Percentiles rank a stretch among this genome's conserved stretches.
phyloP scores from a whole-genome alignment of 2,329 filamentous ascomycete species.

The Verticillium tricorpus region DNA sequence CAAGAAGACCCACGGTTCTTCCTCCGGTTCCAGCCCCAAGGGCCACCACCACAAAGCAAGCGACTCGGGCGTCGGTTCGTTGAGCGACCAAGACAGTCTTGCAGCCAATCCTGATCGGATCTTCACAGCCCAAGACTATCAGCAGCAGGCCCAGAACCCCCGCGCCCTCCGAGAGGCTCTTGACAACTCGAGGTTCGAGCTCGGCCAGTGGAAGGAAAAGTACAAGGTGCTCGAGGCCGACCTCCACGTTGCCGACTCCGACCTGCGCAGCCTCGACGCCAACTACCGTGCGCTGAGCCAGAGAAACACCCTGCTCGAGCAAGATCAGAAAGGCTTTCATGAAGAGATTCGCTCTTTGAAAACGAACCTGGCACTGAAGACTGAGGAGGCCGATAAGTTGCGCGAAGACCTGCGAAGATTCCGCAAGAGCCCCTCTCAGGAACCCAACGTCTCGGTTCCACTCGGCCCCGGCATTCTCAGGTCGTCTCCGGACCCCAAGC shows the following conservation, averaged over 20 bases:
- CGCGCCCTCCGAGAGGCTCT: constrained; percentile 14
- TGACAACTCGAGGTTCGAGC: constrained; percentile 14
- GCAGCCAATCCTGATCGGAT: constrained; percentile 13
- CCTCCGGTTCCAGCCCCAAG: constrained; percentile 6
- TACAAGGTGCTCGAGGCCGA: constrained; percentile 13
- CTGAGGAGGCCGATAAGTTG: constrained; percentile 15
- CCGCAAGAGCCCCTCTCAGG: constrained; percentile 6
- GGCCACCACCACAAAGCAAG: constrained; percentile 13
- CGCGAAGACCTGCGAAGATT: constrained; percentile 7
- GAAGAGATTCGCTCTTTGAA: constrained; percentile 17
- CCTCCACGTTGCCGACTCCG: constrained; percentile 1
- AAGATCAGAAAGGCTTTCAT: constrained; percentile 22
- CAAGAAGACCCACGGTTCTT: constrained; percentile 1
- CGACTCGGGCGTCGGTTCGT: constrained; percentile 16
- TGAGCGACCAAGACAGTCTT: constrained; percentile 14
- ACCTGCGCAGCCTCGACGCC: constrained; percentile 21
- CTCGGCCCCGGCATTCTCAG: constrained; percentile 11
- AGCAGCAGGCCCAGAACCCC: constrained; percentile 10
- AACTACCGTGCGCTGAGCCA: constrained; percentile 15
- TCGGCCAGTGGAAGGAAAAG: constrained; percentile 17
- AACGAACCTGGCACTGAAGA: constrained; percentile 19
- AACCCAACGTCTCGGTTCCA: constrained; percentile 19
- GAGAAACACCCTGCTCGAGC: constrained; percentile 23
- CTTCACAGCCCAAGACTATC: constrained; percentile 12
- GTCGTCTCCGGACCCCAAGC: constrained; percentile 16